Conservation (phyloP, 1,139 yeast species). For the Yamadazyma oceani region DNA sequence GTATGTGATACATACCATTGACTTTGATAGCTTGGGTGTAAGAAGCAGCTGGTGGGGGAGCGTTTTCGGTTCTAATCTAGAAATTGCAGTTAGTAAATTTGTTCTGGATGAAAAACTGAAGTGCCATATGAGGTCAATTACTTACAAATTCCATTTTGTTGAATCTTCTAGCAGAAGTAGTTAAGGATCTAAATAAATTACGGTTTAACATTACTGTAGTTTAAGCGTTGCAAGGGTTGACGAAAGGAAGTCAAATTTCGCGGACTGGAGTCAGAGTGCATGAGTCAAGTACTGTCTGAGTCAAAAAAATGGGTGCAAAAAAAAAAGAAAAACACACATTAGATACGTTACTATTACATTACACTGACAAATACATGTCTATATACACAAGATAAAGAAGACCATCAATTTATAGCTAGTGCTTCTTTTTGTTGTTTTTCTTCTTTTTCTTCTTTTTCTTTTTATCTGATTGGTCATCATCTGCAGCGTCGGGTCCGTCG, state of each 20-base stretch:
- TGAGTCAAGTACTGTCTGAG: too few species aligned
- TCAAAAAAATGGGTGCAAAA: neutral
- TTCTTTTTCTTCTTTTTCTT: constrained; percentile 22
- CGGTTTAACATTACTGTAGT: constrained; percentile 13
- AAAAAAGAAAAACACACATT: too few species aligned
- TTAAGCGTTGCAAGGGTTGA: neutral
- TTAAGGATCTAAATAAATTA: constrained; percentile 13
- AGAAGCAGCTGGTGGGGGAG: constrained; percentile 95
- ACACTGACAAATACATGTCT: too few species aligned
- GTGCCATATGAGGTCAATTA: too few species aligned
- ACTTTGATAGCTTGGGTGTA: constrained; percentile 93
- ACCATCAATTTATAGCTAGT: constrained; percentile 8
- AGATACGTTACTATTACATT: too few species aligned
- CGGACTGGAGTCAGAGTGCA: neutral
- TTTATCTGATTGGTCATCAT: constrained; percentile 5
- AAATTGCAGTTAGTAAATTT: constrained; percentile 28
- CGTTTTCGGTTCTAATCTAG: constrained; percentile 67
- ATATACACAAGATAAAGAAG: neutral
- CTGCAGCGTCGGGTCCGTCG: constrained; percentile 6
- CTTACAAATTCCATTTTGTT: constrained; percentile 49
- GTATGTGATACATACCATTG: constrained; percentile 62
- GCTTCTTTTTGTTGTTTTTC: constrained; percentile 27
- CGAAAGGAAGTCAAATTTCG: neutral
- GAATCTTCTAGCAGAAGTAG: constrained; percentile 28
- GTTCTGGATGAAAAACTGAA: too few species aligned